Base-by-base conservation (phyloP, 352 stramenopile species). In the Phytophthora lateralis region DNA sequence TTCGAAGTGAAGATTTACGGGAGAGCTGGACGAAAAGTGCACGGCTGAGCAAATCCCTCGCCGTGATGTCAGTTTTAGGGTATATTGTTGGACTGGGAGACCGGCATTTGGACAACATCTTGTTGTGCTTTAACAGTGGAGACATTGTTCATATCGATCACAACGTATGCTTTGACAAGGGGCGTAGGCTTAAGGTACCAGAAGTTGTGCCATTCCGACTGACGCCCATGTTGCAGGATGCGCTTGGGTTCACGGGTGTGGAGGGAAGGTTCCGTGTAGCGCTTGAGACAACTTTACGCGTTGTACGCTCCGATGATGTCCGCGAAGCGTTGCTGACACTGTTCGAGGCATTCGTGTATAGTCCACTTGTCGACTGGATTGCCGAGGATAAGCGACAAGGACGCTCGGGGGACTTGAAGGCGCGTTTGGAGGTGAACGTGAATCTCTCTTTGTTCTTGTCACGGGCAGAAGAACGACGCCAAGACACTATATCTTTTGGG, bases 71-170 rank as follows among this genome's bases (percentile, higher is more conserved):
- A 5, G 86, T 95, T 1, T 66, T 97, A 5, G 92, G 91, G 2
- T 96, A 96, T 43, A 69, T 97, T 29, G 73, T 98, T 50, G 92
- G 92, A 12, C 73, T 98, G 5, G 92, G 92, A 9, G 92, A 98
- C 53, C 85, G 92, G 2, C 92, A 98, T 62, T 69, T 97, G 24
- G 88, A 96, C 69, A 98, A 98, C 69, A 95, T 98, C 35, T 57
- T 98, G 41, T 46, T 97, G 14, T 93, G 91, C 38, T 52, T 74
- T 1, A 73, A 86, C 9, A 91, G 66, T 21, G 90, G 89, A 2
- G 83, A 96, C 29, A 63, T 97, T 10, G 77, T 97, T 8, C 91
- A 98, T 56, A 97, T 98, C 37, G 92, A 98, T 60, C 96, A 97
- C 73, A 97, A 96, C 42, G 80, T 98, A 6, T 97, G 87, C 52